phyloP scores from a whole-genome alignment of 345 rosid genomes.

The Arabis alpina region DNA sequence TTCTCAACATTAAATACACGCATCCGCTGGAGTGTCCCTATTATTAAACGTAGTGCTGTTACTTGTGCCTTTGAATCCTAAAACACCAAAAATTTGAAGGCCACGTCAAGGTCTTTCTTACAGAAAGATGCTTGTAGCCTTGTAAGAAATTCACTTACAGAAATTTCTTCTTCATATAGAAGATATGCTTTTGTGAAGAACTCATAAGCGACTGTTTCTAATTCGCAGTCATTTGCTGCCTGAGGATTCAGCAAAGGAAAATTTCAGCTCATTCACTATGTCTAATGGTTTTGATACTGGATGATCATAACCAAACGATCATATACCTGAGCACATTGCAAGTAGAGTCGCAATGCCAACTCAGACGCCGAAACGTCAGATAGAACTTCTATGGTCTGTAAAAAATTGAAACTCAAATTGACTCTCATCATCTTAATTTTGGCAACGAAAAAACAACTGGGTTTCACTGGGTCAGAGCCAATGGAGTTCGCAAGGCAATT shows the following conservation, averaged over 20 bases:
- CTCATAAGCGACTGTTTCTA: slow-evolving; percentile 88
- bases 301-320: slow-evolving; percentile 14
- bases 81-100: slow-evolving; percentile 29
- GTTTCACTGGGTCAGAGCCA: slow-evolving; percentile 26
- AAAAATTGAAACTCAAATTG: slow-evolving; percentile 2
- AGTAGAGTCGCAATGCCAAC: slow-evolving; percentile 74
- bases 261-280: slow-evolving; percentile 23
- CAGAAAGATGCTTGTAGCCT: not conserved
- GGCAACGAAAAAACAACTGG: slow-evolving; percentile 19
- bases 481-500: slow-evolving; percentile 19
- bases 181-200: slow-evolving; percentile 97
- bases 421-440: slow-evolving; percentile 14
- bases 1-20: slow-evolving; percentile 91
- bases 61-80: slow-evolving; percentile 97
- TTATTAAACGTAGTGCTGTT: slow-evolving; percentile 82
- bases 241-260: slow-evolving; percentile 40
- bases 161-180: slow-evolving; percentile 93
- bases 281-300: slow-evolving; percentile 14
- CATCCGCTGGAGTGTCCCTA: slow-evolving; percentile 98
- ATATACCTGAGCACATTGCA: slow-evolving; percentile 93
- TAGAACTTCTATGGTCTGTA: slow-evolving; percentile 78
- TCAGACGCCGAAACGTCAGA: slow-evolving; percentile 80
- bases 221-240: slow-evolving; percentile 92
- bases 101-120: slow-evolving; percentile 28
- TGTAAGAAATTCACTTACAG: slow-evolving; percentile 62